phyloP scores from a whole-genome alignment of 2,329 filamentous ascomycete species.

The Phaeomoniella chlamydospora region DNA sequence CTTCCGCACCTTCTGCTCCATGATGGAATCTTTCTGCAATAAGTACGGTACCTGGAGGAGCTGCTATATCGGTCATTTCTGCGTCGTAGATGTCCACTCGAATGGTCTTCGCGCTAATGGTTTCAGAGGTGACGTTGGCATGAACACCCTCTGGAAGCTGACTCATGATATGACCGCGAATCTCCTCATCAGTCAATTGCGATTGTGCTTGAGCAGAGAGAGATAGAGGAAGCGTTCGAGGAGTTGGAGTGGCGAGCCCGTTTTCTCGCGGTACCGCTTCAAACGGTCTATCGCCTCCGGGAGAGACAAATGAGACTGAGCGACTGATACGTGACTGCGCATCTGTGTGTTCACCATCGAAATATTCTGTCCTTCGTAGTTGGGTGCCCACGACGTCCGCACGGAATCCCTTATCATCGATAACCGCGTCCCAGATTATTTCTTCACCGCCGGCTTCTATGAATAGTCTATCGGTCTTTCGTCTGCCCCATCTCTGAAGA shows the following conservation, averaged over 20 bases:
- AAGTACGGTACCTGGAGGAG: conserved; percentile 30
- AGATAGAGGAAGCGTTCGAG: conserved; percentile 10
- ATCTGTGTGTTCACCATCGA: conserved; percentile 25
- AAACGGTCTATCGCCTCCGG: conserved; percentile 12
- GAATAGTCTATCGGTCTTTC: conserved; percentile 22
- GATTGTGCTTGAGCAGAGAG: conserved; percentile 21
- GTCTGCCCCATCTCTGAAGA: conserved; percentile 29
- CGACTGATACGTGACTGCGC: conserved; percentile 31
- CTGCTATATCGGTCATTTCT: conserved; percentile 23
- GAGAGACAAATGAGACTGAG: conserved; percentile 35
- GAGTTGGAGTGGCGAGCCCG: not conserved
- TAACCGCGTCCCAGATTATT: conserved; percentile 32
- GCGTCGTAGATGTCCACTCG: conserved; percentile 31
- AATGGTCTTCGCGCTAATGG: conserved; percentile 28
- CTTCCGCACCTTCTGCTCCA: conserved; percentile 23
- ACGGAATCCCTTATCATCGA: conserved; percentile 28
- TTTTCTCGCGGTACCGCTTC: conserved; percentile 1
- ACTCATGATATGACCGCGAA: conserved; percentile 30
- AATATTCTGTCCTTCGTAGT: conserved; percentile 14
- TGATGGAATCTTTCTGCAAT: conserved; percentile 32
- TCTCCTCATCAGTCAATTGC: conserved; percentile 27
- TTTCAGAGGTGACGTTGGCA: conserved; percentile 26
- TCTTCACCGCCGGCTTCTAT: conserved; percentile 22
- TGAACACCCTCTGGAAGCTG: conserved; percentile 26
- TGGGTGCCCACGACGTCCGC: conserved; percentile 31